Percentiles rank a stretch among this genome's conserved stretches.
Evolutionary conservation across 768 basidiomycete genomes (phyloP).

Genomic region (Rhizopogon vinicolor): DNA sequence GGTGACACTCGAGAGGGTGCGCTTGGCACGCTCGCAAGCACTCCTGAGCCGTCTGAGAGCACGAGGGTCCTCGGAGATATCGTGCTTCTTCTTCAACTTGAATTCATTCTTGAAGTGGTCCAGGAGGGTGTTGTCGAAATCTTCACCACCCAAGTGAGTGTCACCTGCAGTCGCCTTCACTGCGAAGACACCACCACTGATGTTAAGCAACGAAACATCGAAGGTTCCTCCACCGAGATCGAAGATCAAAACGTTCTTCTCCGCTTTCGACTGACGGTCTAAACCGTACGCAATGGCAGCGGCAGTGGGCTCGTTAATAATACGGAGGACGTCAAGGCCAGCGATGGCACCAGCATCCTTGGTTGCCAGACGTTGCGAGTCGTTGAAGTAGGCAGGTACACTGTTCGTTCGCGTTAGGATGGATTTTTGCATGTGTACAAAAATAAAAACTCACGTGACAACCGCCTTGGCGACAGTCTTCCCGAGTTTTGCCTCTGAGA

Average conservation of each 20-base stretch:
- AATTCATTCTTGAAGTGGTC: slow-evolving; percentile 99
- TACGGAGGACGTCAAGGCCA: slow-evolving; percentile 98
- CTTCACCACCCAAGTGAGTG: slow-evolving; percentile 99
- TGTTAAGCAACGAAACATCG: slow-evolving; percentile 98
- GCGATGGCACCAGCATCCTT: slow-evolving; percentile 98
- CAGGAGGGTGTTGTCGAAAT: slow-evolving; percentile 97
- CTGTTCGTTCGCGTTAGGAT: slow-evolving; percentile 27
- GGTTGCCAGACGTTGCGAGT: slow-evolving; percentile 98
- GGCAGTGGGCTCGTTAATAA: slow-evolving; percentile 99
- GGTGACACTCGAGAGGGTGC: slow-evolving; percentile 95
- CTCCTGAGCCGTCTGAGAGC: slow-evolving; percentile 93
- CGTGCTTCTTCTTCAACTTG: slow-evolving; percentile 94
- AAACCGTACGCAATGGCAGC: slow-evolving; percentile 99
- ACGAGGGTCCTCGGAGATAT: slow-evolving; percentile 96
- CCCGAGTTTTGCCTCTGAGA: slow-evolving; percentile 97
- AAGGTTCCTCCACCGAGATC: slow-evolving; percentile 99
- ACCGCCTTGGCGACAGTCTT: slow-evolving; percentile 99
- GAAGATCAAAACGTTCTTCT: slow-evolving; percentile 99
- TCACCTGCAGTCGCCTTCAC: slow-evolving; percentile 99
- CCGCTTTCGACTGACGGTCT: slow-evolving; percentile 89
- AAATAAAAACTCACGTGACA: slow-evolving; percentile 71
- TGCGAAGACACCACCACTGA: slow-evolving; percentile 97
- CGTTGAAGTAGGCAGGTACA: slow-evolving; percentile 99
- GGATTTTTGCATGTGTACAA: slow-evolving; percentile 1
- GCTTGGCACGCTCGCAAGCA: slow-evolving; percentile 99